Percentiles rank a stretch among this genome's conserved stretches.
These are phyloP conservation scores for Fusarium begoniae DNA, from an alignment of 2,329 filamentous ascomycete genomes.

Conservation along the genomic window DNA sequence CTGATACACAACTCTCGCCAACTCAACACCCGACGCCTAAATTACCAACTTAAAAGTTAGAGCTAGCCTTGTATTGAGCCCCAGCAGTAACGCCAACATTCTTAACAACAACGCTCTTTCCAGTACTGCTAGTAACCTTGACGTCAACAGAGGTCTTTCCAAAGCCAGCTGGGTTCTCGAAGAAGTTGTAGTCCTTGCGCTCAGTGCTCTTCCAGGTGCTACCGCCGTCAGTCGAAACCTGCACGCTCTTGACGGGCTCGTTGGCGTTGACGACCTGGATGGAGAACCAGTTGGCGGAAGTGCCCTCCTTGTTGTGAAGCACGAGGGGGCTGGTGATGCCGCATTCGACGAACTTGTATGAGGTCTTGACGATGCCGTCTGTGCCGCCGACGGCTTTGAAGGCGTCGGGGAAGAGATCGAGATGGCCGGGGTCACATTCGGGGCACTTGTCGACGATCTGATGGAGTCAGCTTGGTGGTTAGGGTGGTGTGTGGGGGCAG, in stretches of 20 bases:
- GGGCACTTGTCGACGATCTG: constrained; percentile 58
- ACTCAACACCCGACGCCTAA: no score
- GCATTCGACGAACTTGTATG: constrained; percentile 51
- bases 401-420: constrained; percentile 57
- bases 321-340: constrained; percentile 53
- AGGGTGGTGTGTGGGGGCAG: accelerated
- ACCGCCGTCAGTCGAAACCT: constrained; percentile 69
- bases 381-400: constrained; percentile 50
- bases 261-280: constrained; percentile 72
- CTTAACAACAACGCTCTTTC: constrained; percentile 61
- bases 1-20: not conserved
- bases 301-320: constrained; percentile 57
- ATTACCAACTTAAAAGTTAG: constrained; percentile 43
- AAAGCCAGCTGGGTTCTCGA: constrained; percentile 67
- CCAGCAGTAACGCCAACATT: constrained; percentile 55
- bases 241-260: constrained; percentile 62
- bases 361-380: constrained; percentile 49
- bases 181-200: constrained; percentile 68
- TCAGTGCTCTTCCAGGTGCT: constrained; percentile 66
- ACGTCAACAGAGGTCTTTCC: constrained; percentile 63
- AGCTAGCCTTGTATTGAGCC: constrained; percentile 42
- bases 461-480: not conserved
- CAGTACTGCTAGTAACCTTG: constrained; percentile 62
- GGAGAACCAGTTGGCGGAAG: constrained; percentile 53
- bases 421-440: constrained; percentile 52